Evolutionary conservation across 2,329 filamentous ascomycete species (phyloP).

Genomic region (Fusarium paranaense): DNA sequence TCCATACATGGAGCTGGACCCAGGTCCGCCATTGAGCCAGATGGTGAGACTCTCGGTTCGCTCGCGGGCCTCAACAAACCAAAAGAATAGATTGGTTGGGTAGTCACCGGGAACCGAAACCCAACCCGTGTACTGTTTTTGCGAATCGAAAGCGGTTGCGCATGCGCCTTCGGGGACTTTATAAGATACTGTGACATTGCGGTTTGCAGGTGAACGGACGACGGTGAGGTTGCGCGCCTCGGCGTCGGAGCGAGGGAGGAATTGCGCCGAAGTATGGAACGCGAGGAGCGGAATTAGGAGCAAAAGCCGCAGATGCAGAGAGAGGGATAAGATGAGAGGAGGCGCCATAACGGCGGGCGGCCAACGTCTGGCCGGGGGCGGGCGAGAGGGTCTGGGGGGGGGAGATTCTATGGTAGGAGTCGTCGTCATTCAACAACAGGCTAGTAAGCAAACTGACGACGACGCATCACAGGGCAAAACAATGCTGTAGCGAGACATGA

Average conservation of each 20-base stretch:
- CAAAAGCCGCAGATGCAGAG: conserved; percentile 19
- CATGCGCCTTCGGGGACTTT: conserved; percentile 72
- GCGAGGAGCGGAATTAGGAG: conserved; percentile 32
- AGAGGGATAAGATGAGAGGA: conserved; percentile 7
- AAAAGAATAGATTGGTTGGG: conserved; percentile 64
- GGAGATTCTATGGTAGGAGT: conserved; percentile 25
- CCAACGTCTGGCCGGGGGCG: background rate
- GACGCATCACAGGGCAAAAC: conserved; percentile 23
- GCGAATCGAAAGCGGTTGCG: conserved; percentile 71
- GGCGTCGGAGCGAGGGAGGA: conserved; percentile 45
- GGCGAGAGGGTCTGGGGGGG: conserved; percentile 14
- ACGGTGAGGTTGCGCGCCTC: conserved; percentile 60
- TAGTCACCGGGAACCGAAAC: conserved; percentile 69
- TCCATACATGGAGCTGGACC: conserved; percentile 72
- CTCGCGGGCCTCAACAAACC: conserved; percentile 61
- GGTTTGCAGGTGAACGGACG: conserved; percentile 71
- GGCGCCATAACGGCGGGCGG: conserved; percentile 24
- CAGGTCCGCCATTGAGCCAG: conserved; percentile 77
- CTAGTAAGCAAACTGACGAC: conserved; percentile 16
- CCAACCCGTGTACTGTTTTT: conserved; percentile 79
- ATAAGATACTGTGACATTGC: conserved; percentile 75
- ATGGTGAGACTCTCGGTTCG: conserved; percentile 61
- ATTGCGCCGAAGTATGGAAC: conserved; percentile 47
- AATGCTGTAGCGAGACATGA: conserved; percentile 10
- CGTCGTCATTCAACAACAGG: conserved; percentile 37